Conservation (phyloP, 345 rosid genomes). For the Brassica incana region DNA sequence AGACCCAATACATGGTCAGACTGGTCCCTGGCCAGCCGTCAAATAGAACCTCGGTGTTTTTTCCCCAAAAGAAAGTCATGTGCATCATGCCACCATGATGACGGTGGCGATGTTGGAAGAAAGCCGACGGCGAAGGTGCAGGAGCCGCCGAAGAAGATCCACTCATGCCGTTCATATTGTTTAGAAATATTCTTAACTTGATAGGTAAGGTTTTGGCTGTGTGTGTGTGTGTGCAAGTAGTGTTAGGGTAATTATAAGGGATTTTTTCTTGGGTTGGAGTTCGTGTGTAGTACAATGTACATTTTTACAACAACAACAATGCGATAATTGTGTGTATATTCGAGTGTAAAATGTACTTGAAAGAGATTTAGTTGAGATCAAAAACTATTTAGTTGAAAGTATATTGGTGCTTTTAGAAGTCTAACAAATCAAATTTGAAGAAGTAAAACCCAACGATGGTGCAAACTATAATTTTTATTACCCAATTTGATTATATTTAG, state of each 20-base stretch:
- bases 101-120: conserved; percentile 15
- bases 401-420: neutral
- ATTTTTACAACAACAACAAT: conserved; percentile 20
- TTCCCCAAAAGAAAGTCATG: conserved; percentile 70
- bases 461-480: neutral
- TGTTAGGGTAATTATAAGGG: neutral
- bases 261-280: conserved; percentile 22
- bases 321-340: conserved; percentile 16
- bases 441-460: neutral
- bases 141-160: conserved; percentile 22
- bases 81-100: conserved; percentile 42
- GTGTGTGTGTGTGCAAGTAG: neutral
- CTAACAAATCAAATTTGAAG: neutral
- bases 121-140: conserved; percentile 35
- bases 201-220: neutral
- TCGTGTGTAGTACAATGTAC: conserved; percentile 39
- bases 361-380: conserved; percentile 5
- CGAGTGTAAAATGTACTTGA: conserved; percentile 8
- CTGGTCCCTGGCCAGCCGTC: conserved; percentile 70
- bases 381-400: neutral
- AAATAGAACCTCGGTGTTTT: conserved; percentile 57
- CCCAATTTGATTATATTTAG: neutral
- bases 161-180: conserved; percentile 32
- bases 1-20: conserved; percentile 61
- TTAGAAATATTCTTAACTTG: conserved; percentile 2